Percentiles rank a stretch among this genome's conserved stretches.
phyloP scores from a whole-genome alignment of 2,329 filamentous ascomycete genomes.

The Coleophoma crateriformis region DNA sequence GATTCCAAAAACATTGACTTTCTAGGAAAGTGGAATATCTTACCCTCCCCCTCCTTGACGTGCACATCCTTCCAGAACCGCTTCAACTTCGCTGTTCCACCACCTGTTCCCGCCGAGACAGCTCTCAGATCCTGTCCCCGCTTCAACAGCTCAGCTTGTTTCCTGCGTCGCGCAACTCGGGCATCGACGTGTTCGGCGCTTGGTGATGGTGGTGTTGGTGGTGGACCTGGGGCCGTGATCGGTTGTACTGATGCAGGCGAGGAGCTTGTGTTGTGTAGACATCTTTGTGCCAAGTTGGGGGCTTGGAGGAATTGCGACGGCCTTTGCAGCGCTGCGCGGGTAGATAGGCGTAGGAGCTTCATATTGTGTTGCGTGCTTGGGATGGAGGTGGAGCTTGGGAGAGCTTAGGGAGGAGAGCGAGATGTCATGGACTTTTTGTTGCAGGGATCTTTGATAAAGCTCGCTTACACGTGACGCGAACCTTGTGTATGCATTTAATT shows the following conservation, averaged over 20 bases:
- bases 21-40: slow-evolving; percentile 7
- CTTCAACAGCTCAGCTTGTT: slow-evolving; percentile 50
- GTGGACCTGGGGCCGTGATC: slow-evolving; percentile 52
- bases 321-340: slow-evolving; percentile 3
- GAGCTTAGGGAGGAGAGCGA: no score
- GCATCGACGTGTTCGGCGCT: slow-evolving; percentile 28
- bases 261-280: slow-evolving; percentile 19
- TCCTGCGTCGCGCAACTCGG: slow-evolving; percentile 44
- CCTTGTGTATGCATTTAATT: no score
- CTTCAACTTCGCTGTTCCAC: slow-evolving; percentile 44
- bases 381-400: no score
- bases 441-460: no score
- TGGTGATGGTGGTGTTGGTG: slow-evolving; percentile 48
- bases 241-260: slow-evolving; percentile 29
- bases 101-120: slow-evolving; percentile 28
- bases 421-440: no score
- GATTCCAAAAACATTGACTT: background rate
- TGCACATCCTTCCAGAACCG: slow-evolving; percentile 86
- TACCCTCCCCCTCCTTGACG: slow-evolving; percentile 63
- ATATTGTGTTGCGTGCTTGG: no score
- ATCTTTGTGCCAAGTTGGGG: slow-evolving; percentile 9
- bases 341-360: no score
- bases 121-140: slow-evolving; percentile 42
- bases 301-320: slow-evolving; percentile 1
- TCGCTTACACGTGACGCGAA: no score